phyloP scores from a whole-genome alignment of 148 eudicot species.

The Arctostaphylos glauca region DNA sequence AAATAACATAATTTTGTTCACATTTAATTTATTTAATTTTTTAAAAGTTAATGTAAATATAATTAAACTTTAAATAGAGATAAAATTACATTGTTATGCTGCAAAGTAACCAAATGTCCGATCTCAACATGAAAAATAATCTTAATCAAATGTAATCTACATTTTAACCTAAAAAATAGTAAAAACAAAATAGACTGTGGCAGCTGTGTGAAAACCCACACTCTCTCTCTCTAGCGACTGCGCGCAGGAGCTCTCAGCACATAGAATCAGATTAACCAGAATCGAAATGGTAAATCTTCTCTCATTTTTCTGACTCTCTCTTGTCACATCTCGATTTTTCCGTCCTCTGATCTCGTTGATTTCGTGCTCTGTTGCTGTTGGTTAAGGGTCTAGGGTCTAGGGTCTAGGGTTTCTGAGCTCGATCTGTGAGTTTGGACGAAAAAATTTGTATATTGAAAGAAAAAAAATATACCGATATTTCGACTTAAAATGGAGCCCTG shows the following conservation, averaged over 20 bases:
- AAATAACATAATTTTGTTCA: too few species aligned
- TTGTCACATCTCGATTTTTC: neutral
- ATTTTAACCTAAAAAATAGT: too few species aligned
- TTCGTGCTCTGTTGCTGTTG: neutral
- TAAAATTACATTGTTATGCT: too few species aligned
- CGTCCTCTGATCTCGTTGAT: neutral
- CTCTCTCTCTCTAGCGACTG: neutral
- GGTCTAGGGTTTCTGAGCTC: conserved; percentile 4
- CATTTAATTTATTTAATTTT: too few species aligned
- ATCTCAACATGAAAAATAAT: too few species aligned
- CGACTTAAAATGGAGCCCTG: neutral
- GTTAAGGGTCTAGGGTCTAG: conserved; percentile 7
- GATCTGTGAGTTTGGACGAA: conserved; percentile 1
- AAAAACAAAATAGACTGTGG: too few species aligned
- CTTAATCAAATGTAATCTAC: too few species aligned
- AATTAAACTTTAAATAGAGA: too few species aligned
- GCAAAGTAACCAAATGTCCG: too few species aligned
- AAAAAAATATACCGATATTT: neutral
- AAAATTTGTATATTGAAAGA: neutral
- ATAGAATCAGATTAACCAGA: neutral
- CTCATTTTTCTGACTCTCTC: neutral
- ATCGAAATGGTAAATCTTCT: neutral
- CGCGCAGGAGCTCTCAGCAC: neutral
- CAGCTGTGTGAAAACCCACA: neutral
- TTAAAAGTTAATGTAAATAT: too few species aligned